Conservation (phyloP, 495 filamentous ascomycete genomes). For the Xylaria telfairii region DNA sequence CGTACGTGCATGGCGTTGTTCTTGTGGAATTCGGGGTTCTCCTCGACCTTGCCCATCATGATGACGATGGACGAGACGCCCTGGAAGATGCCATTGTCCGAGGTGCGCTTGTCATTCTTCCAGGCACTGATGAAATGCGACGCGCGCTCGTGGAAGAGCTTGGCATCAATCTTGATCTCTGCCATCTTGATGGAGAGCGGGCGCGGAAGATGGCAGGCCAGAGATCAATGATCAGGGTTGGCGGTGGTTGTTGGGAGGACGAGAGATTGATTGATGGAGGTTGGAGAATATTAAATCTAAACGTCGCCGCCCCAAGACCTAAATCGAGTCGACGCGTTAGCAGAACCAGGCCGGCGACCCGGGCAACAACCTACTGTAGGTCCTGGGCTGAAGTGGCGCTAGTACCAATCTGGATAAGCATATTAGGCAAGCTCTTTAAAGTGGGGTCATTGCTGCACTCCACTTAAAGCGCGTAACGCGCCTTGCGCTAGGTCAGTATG, state of each 20-base stretch:
- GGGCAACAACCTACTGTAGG: background rate
- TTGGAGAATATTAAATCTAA: slow-evolving; percentile 15
- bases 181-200: slow-evolving; percentile 50
- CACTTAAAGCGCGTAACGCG: slow-evolving; percentile 12
- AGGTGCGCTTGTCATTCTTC: slow-evolving; percentile 90
- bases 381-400: background rate
- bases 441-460: background rate
- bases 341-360: background rate
- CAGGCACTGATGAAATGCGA: slow-evolving; percentile 85
- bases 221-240: slow-evolving; percentile 7
- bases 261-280: background rate
- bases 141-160: slow-evolving; percentile 88
- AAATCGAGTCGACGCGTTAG: slow-evolving; percentile 23
- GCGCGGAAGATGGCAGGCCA: slow-evolving; percentile 26
- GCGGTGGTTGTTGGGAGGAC: background rate
- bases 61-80: slow-evolving; percentile 86
- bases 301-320: slow-evolving; percentile 22
- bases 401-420: background rate
- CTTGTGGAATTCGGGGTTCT: slow-evolving; percentile 83
- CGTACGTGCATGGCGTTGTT: slow-evolving; percentile 93
- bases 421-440: slow-evolving; percentile 24
- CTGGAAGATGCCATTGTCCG: slow-evolving; percentile 75
- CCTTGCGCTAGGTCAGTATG: background rate
- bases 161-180: slow-evolving; percentile 87
- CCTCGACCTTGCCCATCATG: slow-evolving; percentile 92